phyloP scores from a whole-genome alignment of 768 basidiomycete species.

The Termitomyces sp. region DNA sequence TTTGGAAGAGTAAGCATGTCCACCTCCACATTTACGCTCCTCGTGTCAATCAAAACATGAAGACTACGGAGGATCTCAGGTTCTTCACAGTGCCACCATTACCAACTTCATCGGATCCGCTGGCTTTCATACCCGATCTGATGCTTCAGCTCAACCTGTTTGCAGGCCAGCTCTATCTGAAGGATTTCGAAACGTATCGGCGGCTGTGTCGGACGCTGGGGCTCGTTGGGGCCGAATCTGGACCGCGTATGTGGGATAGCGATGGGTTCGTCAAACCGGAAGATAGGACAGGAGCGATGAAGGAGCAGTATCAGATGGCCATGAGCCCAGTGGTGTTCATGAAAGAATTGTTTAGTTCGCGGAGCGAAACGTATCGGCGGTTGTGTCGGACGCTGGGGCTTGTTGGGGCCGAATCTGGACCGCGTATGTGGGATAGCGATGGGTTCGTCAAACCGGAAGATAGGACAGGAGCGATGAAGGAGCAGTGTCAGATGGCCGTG shows the following conservation, averaged over 20 bases:
- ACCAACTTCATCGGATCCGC: constrained; percentile 17
- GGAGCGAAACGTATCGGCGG: too few relatives aligned
- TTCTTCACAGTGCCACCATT: constrained; percentile 29
- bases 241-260: constrained; percentile 15
- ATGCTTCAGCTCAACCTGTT: constrained; percentile 38
- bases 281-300: constrained; percentile 17
- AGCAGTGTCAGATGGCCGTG: constrained; percentile 27
- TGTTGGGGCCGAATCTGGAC: constrained; percentile 16
- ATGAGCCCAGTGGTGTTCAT: constrained; percentile 34
- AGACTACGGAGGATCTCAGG: constrained; percentile 35
- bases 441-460: constrained; percentile 29
- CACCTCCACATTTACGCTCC: constrained; percentile 44
- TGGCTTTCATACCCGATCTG: constrained; percentile 15
- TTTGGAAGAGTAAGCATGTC: constrained; percentile 30
- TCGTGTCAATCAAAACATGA: constrained; percentile 30
- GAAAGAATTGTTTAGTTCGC: constrained; percentile 31
- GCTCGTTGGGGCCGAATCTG: constrained; percentile 21
- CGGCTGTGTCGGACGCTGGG: constrained; percentile 36
- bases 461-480: constrained; percentile 16
- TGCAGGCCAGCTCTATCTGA: constrained; percentile 44
- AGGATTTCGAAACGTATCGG: constrained; percentile 30
- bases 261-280: constrained; percentile 32
- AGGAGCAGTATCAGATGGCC: constrained; percentile 26
- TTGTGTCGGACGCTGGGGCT: constrained; percentile 38
- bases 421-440: constrained; percentile 22